These are phyloP conservation scores for Suhomyces guaymorum DNA, from an alignment of 1,139 yeast species.

Conservation along the genomic window DNA sequence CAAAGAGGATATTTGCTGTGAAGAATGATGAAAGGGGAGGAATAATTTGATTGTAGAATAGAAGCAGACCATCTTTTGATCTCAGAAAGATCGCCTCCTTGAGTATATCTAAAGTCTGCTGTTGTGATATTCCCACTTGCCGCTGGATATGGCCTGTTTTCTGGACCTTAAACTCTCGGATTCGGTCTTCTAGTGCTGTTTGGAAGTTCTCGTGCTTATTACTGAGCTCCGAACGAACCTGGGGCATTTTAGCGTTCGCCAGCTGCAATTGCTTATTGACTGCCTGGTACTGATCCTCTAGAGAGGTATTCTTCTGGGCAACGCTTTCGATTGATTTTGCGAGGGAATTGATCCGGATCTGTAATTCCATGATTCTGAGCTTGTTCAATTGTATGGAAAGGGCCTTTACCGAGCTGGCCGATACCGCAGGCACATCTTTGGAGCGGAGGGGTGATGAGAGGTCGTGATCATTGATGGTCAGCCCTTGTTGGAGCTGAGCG, in stretches of 20 bases:
- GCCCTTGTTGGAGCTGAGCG: conserved; percentile 16
- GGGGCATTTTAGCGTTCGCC: background rate
- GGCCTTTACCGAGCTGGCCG: conserved; percentile 32
- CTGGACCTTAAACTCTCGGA: conserved; percentile 11
- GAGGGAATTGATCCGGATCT: conserved; percentile 26
- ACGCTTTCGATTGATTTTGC: conserved; percentile 21
- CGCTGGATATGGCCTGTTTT: conserved; percentile 30
- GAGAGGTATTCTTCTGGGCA: conserved; percentile 18
- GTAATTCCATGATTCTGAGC: conserved; percentile 33
- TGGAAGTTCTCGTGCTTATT: conserved; percentile 1
- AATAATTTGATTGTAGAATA: conserved; percentile 32
- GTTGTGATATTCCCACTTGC: conserved; percentile 32
- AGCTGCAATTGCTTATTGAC: conserved; percentile 6
- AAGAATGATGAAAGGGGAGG: conserved; percentile 32
- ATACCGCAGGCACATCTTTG: conserved; percentile 24
- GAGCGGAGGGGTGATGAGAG: conserved; percentile 1
- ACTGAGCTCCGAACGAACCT: background rate
- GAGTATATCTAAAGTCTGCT: conserved; percentile 27
- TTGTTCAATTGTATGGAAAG: conserved; percentile 47
- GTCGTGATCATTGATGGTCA: conserved; percentile 3
- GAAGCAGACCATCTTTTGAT: conserved; percentile 14
- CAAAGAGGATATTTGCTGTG: conserved; percentile 28
- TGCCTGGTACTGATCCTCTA: conserved; percentile 17
- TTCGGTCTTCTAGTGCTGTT: conserved; percentile 12
- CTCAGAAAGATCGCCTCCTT: conserved; percentile 27